Evolutionary conservation across 805 yeast species (phyloP), one percentile per base, ranked within the genome.

Genomic region (Nakazawaea sp.): DNA sequence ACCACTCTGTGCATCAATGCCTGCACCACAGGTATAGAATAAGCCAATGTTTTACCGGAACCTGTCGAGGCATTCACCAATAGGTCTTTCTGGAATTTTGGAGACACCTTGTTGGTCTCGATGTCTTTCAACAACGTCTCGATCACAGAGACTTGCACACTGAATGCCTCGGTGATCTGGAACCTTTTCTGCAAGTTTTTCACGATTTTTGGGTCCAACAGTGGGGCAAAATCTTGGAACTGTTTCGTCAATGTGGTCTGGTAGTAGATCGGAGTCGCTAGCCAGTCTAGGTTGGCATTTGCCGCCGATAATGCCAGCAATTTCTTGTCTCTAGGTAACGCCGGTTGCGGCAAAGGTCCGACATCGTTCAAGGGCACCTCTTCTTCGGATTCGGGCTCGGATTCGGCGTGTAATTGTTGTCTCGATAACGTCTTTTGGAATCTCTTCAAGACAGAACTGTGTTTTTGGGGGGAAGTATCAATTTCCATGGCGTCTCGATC

Each of bases 61-160:
- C 98, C 98, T 0, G 98, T 90, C 9, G 94, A 75, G 2, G 98
- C 95, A 58, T 90, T 89, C 5, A 90, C 95, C 31, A 90, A 63
- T 15, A 88, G 57, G 58, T 92, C 95, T 18, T 90, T 90, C 40
- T 66, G 64, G 29, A 72, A 64, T 37, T 68, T 75, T 1, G 85
- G 81, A 29, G 64, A 58, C 18, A 64, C 42, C 38, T 49, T 59
- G 41, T 55, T 62, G 9, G 56, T 53, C 8, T 60, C 48, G 46
- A 68, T 55, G 47, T 69, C 78, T 46, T 55, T 53, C 24, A 78
- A 55, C 28, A 71, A 49, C 20, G 68, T 53, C n/a, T 78, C 72
- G 38, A 85, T 63, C 2, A 84, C 84, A 2, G 76, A 70, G 3
- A 75, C 61, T 54, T 86, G 96, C 7, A 87, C 88, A 0, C 94